Conservation (phyloP, 1,139 yeast species). For the Scheffersomyces insectosa region DNA sequence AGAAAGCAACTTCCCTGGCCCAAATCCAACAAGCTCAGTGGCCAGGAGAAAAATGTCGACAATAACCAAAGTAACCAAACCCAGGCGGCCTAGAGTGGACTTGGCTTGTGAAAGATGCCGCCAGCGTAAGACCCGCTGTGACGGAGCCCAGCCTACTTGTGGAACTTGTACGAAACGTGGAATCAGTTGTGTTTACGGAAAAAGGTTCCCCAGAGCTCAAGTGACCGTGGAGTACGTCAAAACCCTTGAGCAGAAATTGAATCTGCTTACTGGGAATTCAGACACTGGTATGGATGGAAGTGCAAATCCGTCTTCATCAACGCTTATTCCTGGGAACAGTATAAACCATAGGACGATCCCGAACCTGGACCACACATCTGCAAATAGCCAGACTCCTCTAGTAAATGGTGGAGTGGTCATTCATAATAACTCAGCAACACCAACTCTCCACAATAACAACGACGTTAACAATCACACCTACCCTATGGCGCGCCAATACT, state of each 20-base stretch:
- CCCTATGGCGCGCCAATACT: background rate
- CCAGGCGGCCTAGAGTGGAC: background rate
- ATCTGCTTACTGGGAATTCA: background rate
- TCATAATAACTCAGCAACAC: no score
- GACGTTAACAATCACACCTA: background rate
- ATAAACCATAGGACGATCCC: background rate
- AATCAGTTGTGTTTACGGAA: background rate
- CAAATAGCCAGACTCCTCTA: no score
- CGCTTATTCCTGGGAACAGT: background rate
- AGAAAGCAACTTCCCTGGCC: no score
- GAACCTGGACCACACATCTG: no score
- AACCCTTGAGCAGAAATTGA: background rate
- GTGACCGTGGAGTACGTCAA: background rate
- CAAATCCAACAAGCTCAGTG: no score
- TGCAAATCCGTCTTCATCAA: background rate
- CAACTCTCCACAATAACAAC: background rate
- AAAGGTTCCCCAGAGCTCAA: background rate
- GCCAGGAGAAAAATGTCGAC: background rate
- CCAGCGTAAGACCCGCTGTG: background rate
- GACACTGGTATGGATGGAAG: background rate
- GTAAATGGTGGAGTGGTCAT: no score
- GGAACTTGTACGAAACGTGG: background rate
- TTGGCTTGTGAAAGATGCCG: background rate
- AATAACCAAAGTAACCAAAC: background rate
- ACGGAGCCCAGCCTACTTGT: background rate